A percentile compares a stretch with the other conserved stretches of the same genome.
These are phyloP conservation scores for Rhodotorula mucilaginosa DNA, from an alignment of 1,284 basidiomycete species.

Conservation along the genomic window DNA sequence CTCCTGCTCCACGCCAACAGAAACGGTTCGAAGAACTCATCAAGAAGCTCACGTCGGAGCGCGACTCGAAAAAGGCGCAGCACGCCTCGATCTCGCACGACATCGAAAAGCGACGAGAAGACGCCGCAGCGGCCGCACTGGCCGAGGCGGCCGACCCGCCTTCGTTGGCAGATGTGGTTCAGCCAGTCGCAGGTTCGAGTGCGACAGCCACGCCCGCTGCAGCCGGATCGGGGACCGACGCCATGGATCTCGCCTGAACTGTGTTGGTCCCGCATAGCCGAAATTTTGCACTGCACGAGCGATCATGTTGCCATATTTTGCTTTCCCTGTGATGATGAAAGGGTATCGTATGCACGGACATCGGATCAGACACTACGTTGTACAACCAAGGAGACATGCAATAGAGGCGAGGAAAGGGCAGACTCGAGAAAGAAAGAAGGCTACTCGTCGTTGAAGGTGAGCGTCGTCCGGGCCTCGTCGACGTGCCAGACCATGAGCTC, in stretches of 20 bases:
- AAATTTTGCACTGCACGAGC: not conserved
- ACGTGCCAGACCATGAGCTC: slow-evolving; percentile 42
- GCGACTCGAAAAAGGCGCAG: slow-evolving; percentile 79
- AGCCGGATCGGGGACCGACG: not conserved
- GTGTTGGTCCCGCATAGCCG: not conserved
- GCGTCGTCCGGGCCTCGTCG: slow-evolving; percentile 34
- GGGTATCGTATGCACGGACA: not conserved
- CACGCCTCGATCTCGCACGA: slow-evolving; percentile 39
- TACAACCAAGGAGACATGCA: not conserved
- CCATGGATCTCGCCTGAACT: slow-evolving; percentile 7
- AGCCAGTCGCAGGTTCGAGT: slow-evolving; percentile 6
- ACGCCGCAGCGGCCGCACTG: slow-evolving; percentile 14
- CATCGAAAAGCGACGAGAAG: slow-evolving; percentile 30
- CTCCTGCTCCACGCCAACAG: slow-evolving; percentile 49
- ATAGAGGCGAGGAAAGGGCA: not conserved
- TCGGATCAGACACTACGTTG: not conserved
- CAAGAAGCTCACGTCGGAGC: slow-evolving; percentile 77
- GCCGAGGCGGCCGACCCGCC: slow-evolving; percentile 20
- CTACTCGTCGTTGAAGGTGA: slow-evolving; percentile 25
- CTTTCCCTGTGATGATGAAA: not conserved
- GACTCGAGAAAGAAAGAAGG: not conserved
- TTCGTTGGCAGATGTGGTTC: slow-evolving; percentile 5
- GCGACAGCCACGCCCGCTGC: slow-evolving; percentile 4
- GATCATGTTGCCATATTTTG: not conserved
- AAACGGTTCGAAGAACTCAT: slow-evolving; percentile 88